Conservation (phyloP, 2,329 filamentous ascomycete species). For the Calonectria ilicicola region DNA sequence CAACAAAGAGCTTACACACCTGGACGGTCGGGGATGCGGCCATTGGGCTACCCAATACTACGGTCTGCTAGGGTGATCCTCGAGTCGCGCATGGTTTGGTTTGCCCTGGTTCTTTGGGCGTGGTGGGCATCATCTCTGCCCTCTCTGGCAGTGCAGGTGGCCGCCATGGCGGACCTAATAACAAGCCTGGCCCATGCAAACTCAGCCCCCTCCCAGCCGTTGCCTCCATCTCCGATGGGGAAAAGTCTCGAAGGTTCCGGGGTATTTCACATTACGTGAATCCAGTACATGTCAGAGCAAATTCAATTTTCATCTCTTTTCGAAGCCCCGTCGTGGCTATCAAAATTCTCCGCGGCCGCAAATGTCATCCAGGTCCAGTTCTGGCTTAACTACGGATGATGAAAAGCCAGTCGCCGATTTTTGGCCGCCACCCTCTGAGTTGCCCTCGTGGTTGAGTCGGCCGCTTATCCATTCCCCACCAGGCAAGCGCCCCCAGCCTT, state of each 20-base stretch:
- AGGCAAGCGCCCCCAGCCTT: conserved; percentile 26
- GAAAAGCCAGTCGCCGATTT: not conserved
- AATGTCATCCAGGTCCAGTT: not conserved
- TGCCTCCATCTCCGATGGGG: conserved; percentile 10
- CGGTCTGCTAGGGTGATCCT: conserved; percentile 18
- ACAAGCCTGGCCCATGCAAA: conserved; percentile 9
- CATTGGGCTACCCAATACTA: conserved; percentile 18
- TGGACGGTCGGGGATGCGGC: conserved; percentile 16
- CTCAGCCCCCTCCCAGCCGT: conserved; percentile 14
- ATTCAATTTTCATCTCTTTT: not conserved
- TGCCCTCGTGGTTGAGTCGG: conserved; percentile 19
- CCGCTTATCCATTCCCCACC: conserved; percentile 26
- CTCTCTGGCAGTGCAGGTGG: not conserved
- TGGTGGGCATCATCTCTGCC: conserved; percentile 10
- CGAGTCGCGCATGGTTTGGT: conserved; percentile 13
- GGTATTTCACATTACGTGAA: not conserved
- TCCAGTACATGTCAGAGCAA: not conserved
- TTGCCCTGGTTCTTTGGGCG: conserved; percentile 17
- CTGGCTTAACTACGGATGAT: not conserved
- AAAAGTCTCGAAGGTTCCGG: not conserved
- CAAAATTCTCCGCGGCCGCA: conserved; percentile 16
- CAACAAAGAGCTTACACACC: conserved; percentile 20
- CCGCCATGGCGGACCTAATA: not conserved
- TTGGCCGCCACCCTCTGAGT: not conserved
- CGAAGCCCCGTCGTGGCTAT: not conserved